Evolutionary conservation across 1,139 yeast genomes (phyloP).

Genomic region (Candida labiduridarum): DNA sequence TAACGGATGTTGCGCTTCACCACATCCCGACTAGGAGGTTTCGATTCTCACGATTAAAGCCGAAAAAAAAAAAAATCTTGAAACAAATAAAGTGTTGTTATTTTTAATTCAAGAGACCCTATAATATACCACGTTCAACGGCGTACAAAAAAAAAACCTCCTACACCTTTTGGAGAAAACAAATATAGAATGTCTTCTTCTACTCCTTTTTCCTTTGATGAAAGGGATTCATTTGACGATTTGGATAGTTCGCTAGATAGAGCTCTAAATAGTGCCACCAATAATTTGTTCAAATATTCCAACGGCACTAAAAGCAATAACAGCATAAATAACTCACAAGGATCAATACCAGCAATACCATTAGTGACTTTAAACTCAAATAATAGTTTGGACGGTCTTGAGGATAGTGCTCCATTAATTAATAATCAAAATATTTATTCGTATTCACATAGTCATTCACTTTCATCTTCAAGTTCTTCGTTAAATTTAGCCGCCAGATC

Average conservation of each 20-base stretch:
- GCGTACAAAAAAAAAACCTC: not conserved
- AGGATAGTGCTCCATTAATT: conserved; percentile 36
- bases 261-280: conserved; percentile 45
- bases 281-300: conserved; percentile 26
- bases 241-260: conserved; percentile 46
- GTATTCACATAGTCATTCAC: conserved; percentile 18
- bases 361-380: conserved; percentile 22
- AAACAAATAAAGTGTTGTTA: conserved; percentile 1
- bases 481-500: conserved; percentile 19
- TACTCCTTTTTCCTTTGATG: conserved; percentile 12
- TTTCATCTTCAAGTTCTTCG: conserved; percentile 25
- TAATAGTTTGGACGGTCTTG: conserved; percentile 13
- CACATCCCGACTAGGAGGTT: not conserved
- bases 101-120: not conserved
- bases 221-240: conserved; percentile 42
- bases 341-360: conserved; percentile 33
- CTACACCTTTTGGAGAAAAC: not conserved
- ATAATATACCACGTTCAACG: not conserved
- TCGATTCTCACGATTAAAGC: not conserved
- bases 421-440: conserved; percentile 15
- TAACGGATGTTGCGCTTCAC: no score
- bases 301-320: conserved; percentile 10
- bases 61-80: not conserved
- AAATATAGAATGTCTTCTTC: conserved; percentile 5
- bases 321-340: conserved; percentile 28